These are phyloP conservation scores for Linanthus parryae DNA, from an alignment of 148 eudicot genomes.

Conservation along the genomic window DNA sequence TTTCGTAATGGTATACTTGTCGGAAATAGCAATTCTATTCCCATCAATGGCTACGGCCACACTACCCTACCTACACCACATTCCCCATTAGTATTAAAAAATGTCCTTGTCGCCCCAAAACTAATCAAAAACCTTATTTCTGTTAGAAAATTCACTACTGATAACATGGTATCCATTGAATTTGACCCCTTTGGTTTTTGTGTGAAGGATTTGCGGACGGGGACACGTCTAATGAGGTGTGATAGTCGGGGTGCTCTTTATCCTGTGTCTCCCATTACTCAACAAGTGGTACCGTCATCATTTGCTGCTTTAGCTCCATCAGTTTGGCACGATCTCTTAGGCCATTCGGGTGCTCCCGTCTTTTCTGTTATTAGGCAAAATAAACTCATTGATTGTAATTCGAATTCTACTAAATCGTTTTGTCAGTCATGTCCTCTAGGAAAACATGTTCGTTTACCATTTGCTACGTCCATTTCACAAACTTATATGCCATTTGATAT, in stretches of 20 bases:
- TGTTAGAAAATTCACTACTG: neutral
- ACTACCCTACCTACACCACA: neutral
- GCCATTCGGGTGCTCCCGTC: neutral
- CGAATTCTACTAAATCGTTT: neutral
- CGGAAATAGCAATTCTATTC: constrained; percentile 1
- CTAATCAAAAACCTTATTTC: neutral
- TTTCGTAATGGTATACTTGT: neutral
- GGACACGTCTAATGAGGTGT: neutral
- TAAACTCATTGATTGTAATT: constrained; percentile 2
- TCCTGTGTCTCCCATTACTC: neutral
- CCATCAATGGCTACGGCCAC: constrained; percentile 1
- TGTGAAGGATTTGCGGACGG: constrained; percentile 5
- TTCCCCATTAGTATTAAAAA: neutral
- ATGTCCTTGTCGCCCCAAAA: neutral
- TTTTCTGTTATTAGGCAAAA: neutral
- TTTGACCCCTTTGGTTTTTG: neutral
- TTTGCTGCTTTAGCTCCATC: neutral
- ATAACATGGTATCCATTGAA: neutral
- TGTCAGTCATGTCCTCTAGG: neutral
- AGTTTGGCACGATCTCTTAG: neutral
- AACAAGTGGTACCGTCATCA: neutral
- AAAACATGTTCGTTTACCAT: neutral
- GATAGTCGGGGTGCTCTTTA: constrained; percentile 3
- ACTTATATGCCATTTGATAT: neutral
- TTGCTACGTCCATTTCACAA: neutral